These are phyloP conservation scores for Boletus sp. DNA, from an alignment of 768 basidiomycete species.

Conservation along the genomic window DNA sequence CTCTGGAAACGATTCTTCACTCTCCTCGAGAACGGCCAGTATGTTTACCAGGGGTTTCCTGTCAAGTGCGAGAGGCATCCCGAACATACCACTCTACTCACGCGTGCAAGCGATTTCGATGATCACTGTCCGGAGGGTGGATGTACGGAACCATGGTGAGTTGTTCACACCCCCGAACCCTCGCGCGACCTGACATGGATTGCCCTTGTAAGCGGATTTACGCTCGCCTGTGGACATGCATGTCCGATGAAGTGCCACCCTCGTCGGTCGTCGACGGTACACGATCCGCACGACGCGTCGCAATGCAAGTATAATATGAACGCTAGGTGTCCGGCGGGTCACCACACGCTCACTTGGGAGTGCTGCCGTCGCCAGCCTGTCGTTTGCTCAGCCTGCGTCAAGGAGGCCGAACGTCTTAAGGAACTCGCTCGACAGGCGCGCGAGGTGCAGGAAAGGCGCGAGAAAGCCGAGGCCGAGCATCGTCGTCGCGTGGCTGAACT, in stretches of 20 bases:
- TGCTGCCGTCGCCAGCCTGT: slow-evolving; percentile 39
- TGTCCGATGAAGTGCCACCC: slow-evolving; percentile 65
- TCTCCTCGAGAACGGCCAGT: slow-evolving; percentile 8
- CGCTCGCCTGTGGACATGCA: slow-evolving; percentile 33
- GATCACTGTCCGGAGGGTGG: slow-evolving; percentile 57
- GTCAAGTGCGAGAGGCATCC: slow-evolving; percentile 54
- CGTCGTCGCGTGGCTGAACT: slow-evolving; percentile 37
- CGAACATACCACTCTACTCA: slow-evolving; percentile 36
- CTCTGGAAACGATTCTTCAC: slow-evolving; percentile 15
- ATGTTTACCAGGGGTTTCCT: slow-evolving; percentile 41
- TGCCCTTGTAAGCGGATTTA: not conserved
- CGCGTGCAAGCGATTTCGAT: slow-evolving; percentile 47
- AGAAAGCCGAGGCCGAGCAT: slow-evolving; percentile 42
- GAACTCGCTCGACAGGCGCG: slow-evolving; percentile 37
- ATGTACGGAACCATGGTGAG: slow-evolving; percentile 56
- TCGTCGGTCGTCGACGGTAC: slow-evolving; percentile 36
- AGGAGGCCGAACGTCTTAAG: slow-evolving; percentile 36
- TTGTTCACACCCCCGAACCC: not conserved
- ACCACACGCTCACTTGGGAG: slow-evolving; percentile 41
- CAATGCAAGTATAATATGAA: slow-evolving; percentile 37
- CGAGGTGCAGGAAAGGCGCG: slow-evolving; percentile 38
- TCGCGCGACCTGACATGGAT: not conserved
- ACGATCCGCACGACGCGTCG: slow-evolving; percentile 27
- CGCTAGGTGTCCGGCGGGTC: slow-evolving; percentile 38
- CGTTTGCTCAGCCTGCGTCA: slow-evolving; percentile 44